Base-by-base conservation (phyloP, 768 basidiomycete species). In the Dacryopinax spathularia region DNA sequence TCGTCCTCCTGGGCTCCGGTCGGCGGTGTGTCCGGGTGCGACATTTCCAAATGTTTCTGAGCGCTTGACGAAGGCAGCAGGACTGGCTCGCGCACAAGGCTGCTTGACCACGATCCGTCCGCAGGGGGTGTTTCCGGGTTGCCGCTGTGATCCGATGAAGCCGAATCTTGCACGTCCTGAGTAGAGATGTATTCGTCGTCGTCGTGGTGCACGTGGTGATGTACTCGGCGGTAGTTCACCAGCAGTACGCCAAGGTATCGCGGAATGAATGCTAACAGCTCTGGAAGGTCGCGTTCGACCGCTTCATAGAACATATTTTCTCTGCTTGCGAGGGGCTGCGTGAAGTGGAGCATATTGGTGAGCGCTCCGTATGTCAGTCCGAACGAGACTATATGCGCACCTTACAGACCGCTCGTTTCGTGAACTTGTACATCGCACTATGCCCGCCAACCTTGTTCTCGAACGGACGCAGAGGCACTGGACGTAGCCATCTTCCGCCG, bases 241-340 rank as follows among this genome's bases (percentile, higher is more conserved):
- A 98, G 82, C 92, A 99, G 96, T 62, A 99, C 96, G 25, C 96
- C 96, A 16, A 99, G 80, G 74, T 99, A 99, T 43, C 94, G 87
- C n/a, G 96, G 96, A 65, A 97, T 96, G 70, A 91, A 99, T 15
- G 83, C 87, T 2, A 98, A 80, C 9, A 99, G 80, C 2, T 91
- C 92, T 0, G 96, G 95, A 0, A 91, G 90, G 70, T 92, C 90
- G 29, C 86, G 82, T 73, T 99, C 96, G 33, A 98, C 92, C 1
- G 93, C 84, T 73, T 99, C 96, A 72, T 99, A 99, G 72, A 99
- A 97, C 56, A 96, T 79, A 71, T 99, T 99, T 76, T 99, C 96
- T 63, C 94, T 84, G 2, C 91, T 93, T 33, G 96, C 93, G 7
- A 99, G 84, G 16, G 95, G 95, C 94, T 98, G 16, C n/a, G 39